Conservation (phyloP, 352 stramenopile species). For the Globisporangium yorkense region DNA sequence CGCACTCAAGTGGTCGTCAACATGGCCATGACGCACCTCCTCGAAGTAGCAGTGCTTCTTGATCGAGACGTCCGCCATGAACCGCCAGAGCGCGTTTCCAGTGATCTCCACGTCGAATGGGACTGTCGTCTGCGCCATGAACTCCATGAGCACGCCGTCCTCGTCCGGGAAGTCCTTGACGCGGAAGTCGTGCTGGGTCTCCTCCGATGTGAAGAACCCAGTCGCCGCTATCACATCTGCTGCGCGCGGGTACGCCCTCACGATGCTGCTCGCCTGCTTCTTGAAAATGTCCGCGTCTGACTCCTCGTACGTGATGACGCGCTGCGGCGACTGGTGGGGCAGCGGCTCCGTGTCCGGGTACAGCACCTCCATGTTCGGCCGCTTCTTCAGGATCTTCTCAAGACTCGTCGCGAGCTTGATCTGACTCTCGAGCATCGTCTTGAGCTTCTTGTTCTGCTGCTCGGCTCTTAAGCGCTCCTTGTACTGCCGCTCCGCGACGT, state of each 20-base stretch:
- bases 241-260: constrained; percentile 4
- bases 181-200: constrained; percentile 7
- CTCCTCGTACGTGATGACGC: constrained; percentile 9
- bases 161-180: constrained; percentile 11
- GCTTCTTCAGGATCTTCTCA: constrained; percentile 18
- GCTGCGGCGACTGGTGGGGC: not conserved
- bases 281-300: constrained; percentile 7
- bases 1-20: too few species aligned
- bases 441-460: constrained; percentile 23
- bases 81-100: constrained; percentile 15
- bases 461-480: constrained; percentile 19
- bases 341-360: constrained; percentile 2
- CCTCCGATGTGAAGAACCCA: constrained; percentile 1
- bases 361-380: constrained; percentile 10
- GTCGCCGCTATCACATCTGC: constrained; percentile 2
- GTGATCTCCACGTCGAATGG: constrained; percentile 8
- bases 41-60: constrained; percentile 16
- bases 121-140: constrained; percentile 10
- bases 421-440: constrained; percentile 24
- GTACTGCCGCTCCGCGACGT: constrained; percentile 20
- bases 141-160: constrained; percentile 16
- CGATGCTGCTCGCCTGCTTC: constrained; percentile 2
- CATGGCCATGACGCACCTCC: constrained; percentile 1
- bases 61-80: constrained; percentile 12
- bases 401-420: constrained; percentile 20